Conservation (phyloP, 441 rosid genomes). For the Corymbia calophylla region DNA sequence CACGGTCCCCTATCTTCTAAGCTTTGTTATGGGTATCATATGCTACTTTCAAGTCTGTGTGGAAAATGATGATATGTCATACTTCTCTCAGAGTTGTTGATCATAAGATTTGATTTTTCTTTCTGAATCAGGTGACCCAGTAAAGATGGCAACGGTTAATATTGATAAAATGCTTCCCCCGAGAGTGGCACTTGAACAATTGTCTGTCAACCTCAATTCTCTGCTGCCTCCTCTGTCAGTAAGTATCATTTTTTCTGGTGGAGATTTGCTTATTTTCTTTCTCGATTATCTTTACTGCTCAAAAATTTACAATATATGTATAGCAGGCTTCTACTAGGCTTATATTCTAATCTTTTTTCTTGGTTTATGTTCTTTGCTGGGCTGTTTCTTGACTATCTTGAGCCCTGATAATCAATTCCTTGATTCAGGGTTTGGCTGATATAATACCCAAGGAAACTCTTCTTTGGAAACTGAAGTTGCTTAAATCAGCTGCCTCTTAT, state of each 20-base stretch:
- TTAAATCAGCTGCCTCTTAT: not conserved
- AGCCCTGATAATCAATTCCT: not conserved
- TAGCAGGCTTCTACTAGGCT: not conserved
- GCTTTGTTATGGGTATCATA: not conserved
- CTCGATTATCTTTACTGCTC: not conserved
- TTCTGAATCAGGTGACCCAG: not conserved
- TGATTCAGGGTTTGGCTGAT: not conserved
- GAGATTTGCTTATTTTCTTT: not conserved
- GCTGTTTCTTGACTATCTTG: not conserved
- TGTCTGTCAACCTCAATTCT: not conserved
- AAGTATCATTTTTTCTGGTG: not conserved
- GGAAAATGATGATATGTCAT: not conserved
- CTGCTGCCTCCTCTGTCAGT: not conserved
- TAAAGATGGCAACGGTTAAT: not conserved
- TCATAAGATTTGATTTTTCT: not conserved
- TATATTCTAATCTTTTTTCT: not conserved
- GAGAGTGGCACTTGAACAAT: not conserved
- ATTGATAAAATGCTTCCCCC: not conserved
- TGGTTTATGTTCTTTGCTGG: not conserved
- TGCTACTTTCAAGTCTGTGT: not conserved
- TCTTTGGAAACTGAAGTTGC: not conserved
- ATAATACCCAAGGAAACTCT: not conserved
- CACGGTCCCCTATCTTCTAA: not conserved
- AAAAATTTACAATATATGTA: not conserved
- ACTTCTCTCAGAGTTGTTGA: not conserved